Conservation (phyloP, 371 early-diverging fungal genomes). For the Globomyces sp. region DNA sequence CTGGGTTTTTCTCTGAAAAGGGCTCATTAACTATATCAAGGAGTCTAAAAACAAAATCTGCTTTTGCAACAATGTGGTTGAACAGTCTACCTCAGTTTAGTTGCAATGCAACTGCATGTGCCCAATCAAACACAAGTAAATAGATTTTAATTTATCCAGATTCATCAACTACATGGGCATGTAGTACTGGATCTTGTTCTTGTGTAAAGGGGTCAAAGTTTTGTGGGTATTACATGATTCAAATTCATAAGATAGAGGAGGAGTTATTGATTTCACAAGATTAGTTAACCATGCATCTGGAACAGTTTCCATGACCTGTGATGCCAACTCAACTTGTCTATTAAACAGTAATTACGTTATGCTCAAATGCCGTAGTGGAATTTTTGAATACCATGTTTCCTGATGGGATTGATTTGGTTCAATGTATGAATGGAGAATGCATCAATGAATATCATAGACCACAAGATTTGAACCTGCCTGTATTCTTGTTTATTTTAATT, state of each 20-base stretch:
- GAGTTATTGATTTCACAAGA: conserved; percentile 36
- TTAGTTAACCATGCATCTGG: conserved; percentile 49
- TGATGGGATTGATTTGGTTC: conserved; percentile 47
- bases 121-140: conserved; percentile 38
- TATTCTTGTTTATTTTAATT: too few species aligned
- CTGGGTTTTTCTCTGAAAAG: conserved; percentile 22
- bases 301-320: conserved; percentile 49
- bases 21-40: conserved; percentile 26
- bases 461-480: too few species aligned
- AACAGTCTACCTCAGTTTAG: conserved; percentile 56
- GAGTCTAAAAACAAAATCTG: conserved; percentile 16
- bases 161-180: conserved; percentile 25
- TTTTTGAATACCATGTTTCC: conserved; percentile 55
- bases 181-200: conserved; percentile 50
- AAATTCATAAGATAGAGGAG: conserved; percentile 22
- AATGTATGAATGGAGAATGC: conserved; percentile 62
- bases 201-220: conserved; percentile 56
- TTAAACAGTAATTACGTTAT: background rate
- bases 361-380: conserved; percentile 27
- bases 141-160: conserved; percentile 3
- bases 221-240: conserved; percentile 43
- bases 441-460: conserved; percentile 26
- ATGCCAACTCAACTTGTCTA: conserved; percentile 28
- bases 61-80: conserved; percentile 51
- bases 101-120: conserved; percentile 54